phyloP scores from a whole-genome alignment of 2,329 filamentous ascomycete genomes.

The Colletotrichum sp. region DNA sequence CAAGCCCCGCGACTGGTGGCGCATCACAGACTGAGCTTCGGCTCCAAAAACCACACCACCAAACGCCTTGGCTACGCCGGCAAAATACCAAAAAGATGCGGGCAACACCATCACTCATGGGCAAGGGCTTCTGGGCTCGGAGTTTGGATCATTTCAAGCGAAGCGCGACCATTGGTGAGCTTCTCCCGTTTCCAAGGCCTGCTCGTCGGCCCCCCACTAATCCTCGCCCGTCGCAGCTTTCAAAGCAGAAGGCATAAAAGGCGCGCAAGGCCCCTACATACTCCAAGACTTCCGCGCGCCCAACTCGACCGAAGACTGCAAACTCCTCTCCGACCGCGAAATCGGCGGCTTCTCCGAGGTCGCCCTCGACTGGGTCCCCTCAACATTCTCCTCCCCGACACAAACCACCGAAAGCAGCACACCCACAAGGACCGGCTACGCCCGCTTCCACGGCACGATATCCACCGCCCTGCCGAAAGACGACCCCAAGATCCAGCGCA shows the following conservation, averaged over 20 bases:
- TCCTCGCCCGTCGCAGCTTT: conserved; percentile 54
- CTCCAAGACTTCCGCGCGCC: conserved; percentile 67
- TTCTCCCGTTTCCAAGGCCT: background rate
- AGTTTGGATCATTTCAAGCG: conserved; percentile 67
- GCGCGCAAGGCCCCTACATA: conserved; percentile 65
- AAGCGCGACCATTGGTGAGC: conserved; percentile 58
- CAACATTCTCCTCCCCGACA: conserved; percentile 20
- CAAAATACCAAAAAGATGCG: conserved; percentile 47
- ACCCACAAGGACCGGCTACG: conserved; percentile 53
- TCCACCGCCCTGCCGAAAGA: conserved; percentile 82
- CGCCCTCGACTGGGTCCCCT: conserved; percentile 68
- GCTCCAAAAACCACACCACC: background rate
- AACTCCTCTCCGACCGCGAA: conserved; percentile 85
- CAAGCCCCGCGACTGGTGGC: background rate
- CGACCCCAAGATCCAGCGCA: conserved; percentile 75
- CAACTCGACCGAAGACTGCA: conserved; percentile 58
- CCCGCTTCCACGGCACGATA: conserved; percentile 86
- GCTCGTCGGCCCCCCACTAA: background rate
- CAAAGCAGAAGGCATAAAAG: conserved; percentile 72
- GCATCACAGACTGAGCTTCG: background rate
- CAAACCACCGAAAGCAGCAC: conserved; percentile 8
- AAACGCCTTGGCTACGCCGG: background rate
- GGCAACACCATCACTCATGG: conserved; percentile 44
- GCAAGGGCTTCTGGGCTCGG: conserved; percentile 61
- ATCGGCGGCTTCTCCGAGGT: conserved; percentile 86